A percentile compares a stretch with the other conserved stretches of the same genome.
These are phyloP conservation scores for Bretschneidera sinensis DNA, from an alignment of 345 rosid species.

Conservation along the genomic window DNA sequence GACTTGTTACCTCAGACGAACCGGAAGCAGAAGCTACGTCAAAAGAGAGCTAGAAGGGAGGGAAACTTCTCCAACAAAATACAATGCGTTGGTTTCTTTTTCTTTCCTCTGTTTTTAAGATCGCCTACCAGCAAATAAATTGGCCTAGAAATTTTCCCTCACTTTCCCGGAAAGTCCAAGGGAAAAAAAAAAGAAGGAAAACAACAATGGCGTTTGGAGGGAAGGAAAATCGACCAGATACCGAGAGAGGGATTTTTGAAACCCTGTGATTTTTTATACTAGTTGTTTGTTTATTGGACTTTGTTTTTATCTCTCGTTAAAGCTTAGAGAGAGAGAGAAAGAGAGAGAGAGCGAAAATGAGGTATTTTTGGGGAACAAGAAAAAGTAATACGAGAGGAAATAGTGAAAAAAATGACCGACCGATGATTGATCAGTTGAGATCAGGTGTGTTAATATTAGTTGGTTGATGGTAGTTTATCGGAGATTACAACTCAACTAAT, in stretches of 20 bases:
- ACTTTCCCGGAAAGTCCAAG: not conserved
- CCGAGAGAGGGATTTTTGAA: slow-evolving; percentile 14
- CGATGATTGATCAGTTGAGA: not conserved
- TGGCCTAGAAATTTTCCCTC: not conserved
- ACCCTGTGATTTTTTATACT: slow-evolving; percentile 17
- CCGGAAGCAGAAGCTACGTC: not conserved
- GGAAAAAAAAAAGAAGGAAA: too few relatives aligned
- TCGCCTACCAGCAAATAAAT: not conserved
- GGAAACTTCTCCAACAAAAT: not conserved
- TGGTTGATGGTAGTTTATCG: not conserved
- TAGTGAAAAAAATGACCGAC: not conserved
- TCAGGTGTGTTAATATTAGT: too few relatives aligned
- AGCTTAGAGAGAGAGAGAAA: not conserved
- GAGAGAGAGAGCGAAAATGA: too few relatives aligned
- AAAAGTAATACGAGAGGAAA: too few relatives aligned
- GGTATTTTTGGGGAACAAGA: not conserved
- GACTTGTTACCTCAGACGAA: not conserved
- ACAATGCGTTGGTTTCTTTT: too few relatives aligned
- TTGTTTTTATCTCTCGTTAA: not conserved
- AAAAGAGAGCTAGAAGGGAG: not conserved
- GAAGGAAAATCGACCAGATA: slow-evolving; percentile 24
- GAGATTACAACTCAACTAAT: not conserved
- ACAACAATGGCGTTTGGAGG: slow-evolving; percentile 25
- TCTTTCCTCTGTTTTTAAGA: not conserved
- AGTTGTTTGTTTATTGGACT: not conserved